Evolutionary conservation across 2,329 filamentous ascomycete genomes (phyloP).

Genomic region (Lachnellula suecica): DNA sequence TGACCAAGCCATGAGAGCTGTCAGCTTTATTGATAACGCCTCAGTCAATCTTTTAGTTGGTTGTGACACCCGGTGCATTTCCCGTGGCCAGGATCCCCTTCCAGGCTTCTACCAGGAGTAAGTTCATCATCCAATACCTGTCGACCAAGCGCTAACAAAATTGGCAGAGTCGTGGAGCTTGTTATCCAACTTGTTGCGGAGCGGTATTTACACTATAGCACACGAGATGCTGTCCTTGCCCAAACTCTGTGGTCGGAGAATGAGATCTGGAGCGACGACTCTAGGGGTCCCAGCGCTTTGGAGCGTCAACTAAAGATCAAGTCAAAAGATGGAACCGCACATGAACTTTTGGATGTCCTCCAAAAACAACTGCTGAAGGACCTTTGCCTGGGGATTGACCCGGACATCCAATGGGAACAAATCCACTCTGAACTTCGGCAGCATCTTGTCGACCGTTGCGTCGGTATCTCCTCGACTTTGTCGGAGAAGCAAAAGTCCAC

Average conservation of each 20-base stretch:
- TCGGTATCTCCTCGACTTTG: conserved; percentile 31
- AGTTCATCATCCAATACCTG: neutral
- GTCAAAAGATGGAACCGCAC: neutral
- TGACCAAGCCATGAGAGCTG: conserved; percentile 6
- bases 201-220: conserved; percentile 21
- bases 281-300: neutral
- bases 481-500: neutral
- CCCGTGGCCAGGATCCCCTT: conserved; percentile 3
- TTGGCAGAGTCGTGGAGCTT: conserved; percentile 9
- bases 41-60: conserved; percentile 14
- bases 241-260: conserved; percentile 37
- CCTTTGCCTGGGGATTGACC: conserved; percentile 48
- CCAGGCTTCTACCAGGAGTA: conserved; percentile 17
- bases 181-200: conserved; percentile 17
- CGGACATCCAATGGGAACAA: conserved; percentile 48
- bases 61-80: conserved; percentile 12
- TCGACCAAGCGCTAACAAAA: neutral
- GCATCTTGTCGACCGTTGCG: conserved; percentile 43
- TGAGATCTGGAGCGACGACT: conserved; percentile 25
- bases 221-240: conserved; percentile 22
- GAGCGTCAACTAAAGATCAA: conserved; percentile 8
- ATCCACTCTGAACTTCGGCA: conserved; percentile 43
- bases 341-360: conserved; percentile 2
- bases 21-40: conserved; percentile 1
- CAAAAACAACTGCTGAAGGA: conserved; percentile 41